Conservation (phyloP, 305 asterid species). For the Petunia hybrid region DNA sequence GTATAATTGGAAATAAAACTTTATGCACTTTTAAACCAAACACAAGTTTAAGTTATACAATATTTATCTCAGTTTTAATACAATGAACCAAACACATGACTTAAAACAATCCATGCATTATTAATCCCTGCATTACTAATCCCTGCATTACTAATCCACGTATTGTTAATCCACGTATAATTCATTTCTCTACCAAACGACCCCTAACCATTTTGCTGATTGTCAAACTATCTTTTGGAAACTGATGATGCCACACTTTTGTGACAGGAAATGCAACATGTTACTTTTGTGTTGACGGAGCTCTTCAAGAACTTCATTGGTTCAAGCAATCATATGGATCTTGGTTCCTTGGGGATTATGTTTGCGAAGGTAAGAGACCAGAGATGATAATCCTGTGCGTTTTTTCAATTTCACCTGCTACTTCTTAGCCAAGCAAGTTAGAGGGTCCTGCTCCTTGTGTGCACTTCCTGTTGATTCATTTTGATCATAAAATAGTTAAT, state of each 20-base stretch:
- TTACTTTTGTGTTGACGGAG: slow-evolving; percentile 58
- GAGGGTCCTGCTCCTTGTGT: background rate
- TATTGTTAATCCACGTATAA: too few relatives aligned
- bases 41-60: too few relatives aligned
- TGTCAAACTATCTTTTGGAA: background rate
- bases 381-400: background rate
- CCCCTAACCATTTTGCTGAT: slow-evolving; percentile 22
- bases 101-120: too few relatives aligned
- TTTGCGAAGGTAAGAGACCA: slow-evolving; percentile 71
- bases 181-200: too few relatives aligned
- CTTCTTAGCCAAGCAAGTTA: background rate
- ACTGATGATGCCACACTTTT: slow-evolving; percentile 24
- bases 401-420: background rate
- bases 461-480: background rate
- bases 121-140: too few relatives aligned
- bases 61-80: too few relatives aligned
- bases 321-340: slow-evolving; percentile 90
- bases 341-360: slow-evolving; percentile 96
- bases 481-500: too few relatives aligned
- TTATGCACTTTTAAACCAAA: too few relatives aligned
- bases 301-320: slow-evolving; percentile 86
- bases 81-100: too few relatives aligned
- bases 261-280: slow-evolving; percentile 64
- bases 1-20: too few relatives aligned
- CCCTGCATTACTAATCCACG: too few relatives aligned